Evolutionary conservation across 2,329 filamentous ascomycete genomes (phyloP).

Genomic region (Alternaria arborescens): DNA sequence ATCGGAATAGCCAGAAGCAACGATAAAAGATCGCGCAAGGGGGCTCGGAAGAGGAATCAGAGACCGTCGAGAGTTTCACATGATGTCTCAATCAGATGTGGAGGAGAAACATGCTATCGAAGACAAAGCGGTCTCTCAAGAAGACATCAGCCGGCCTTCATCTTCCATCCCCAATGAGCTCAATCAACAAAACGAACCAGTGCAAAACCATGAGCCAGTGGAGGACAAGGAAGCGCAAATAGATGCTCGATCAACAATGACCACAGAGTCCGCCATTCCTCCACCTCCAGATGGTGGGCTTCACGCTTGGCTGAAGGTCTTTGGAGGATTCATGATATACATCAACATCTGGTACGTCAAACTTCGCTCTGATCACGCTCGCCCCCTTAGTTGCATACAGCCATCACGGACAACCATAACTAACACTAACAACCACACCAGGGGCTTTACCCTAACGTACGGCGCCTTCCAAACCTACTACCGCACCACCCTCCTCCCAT

Average conservation of each 20-base stretch:
- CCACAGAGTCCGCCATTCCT: slow-evolving; percentile 39
- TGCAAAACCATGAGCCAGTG: slow-evolving; percentile 7
- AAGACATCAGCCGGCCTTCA: slow-evolving; percentile 24
- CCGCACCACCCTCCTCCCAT: slow-evolving; percentile 48
- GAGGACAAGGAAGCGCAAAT: slow-evolving; percentile 28
- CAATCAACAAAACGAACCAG: slow-evolving; percentile 1
- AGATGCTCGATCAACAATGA: slow-evolving; percentile 30
- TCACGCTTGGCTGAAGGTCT: slow-evolving; percentile 51
- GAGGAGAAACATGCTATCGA: slow-evolving; percentile 27
- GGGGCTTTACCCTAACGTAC: slow-evolving; percentile 54
- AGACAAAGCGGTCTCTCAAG: slow-evolving; percentile 24
- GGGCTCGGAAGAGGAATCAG: not conserved
- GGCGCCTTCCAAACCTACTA: slow-evolving; percentile 60
- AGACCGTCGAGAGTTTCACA: slow-evolving; percentile 1
- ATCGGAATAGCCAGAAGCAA: not conserved
- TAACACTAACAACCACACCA: slow-evolving; percentile 17
- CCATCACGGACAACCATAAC: not conserved
- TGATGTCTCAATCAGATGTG: slow-evolving; percentile 23
- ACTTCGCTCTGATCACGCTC: not conserved
- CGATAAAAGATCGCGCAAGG: not conserved
- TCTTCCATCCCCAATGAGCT: slow-evolving; percentile 10
- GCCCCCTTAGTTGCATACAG: too few species aligned
- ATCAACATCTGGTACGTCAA: slow-evolving; percentile 50
- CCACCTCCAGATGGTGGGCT: slow-evolving; percentile 49
- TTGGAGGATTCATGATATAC: slow-evolving; percentile 51